Base-by-base conservation (phyloP, 2,329 filamentous ascomycete genomes). In the Diaporthe amygdali region DNA sequence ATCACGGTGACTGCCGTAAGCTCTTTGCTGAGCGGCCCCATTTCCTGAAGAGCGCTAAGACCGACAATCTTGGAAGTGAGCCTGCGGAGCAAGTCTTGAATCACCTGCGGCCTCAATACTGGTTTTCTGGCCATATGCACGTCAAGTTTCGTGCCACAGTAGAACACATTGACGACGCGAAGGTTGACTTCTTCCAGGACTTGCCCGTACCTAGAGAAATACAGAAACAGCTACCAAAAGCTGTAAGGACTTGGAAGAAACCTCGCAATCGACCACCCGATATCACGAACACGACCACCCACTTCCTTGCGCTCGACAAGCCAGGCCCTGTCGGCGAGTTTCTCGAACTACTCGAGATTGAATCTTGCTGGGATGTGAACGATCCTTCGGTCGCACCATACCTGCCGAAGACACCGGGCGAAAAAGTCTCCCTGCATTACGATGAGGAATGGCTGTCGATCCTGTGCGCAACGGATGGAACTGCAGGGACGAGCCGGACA, bases 101-200 rank as follows among this genome's bases (percentile, higher is more conserved):
- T n/a, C 39, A 61, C 15, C 25, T 61, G 22, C 56, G 56, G 39
- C 56, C 56, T 9, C 56, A 39, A 39, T 46, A 30, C 25, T 61
- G 56, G 56, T 61, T 61, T 10, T 61, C 56, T 22, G 56, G 56
- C 17, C 56, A 61, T n/a, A 61, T 61, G 56, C 56, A 61, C 39
- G 6, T 46, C 39, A 61, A 46, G 5, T 61, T 61, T 14, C 39
- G 22, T 46, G 39, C 56, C 10, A 61, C 39, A 3, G 25, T 61
- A 32, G 25, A 61, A 17, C 56, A 61, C 39, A 14, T n/a, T 5
- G 39, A 32, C 10, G 56, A 46, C 7, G 39, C 25, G 25, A 61
- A 22, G 25, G 25, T 32, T n/a, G 56, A 61, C 17, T 61, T 32
- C 20, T 61, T 61, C 25, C 56, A 61, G 25, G 27, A 22, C 25